Evolutionary conservation across 1,139 yeast species (phyloP), one percentile per base, ranked within the genome.

Genomic region (Yamadazyma friedrichii): DNA sequence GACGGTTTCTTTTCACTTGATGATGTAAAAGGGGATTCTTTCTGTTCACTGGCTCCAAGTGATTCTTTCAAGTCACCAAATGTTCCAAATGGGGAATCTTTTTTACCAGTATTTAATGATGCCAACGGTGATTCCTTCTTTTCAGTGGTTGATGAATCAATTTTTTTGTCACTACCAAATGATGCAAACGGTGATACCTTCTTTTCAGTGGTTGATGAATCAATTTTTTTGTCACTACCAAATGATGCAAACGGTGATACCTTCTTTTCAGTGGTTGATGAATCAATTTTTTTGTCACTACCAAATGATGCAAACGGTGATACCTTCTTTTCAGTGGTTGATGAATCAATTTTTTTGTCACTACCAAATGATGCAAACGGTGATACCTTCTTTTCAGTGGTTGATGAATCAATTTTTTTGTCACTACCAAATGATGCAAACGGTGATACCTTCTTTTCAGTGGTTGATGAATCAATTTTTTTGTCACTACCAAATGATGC

Each of bases 301-400:
- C 26, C 27, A 31, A 36, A 10, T 9, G 30, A 4, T 15, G 9
- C 37, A 33, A 37, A 37, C n/a, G 43, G 43, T 12, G 43, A 40
- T 13, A 15, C 35, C n/a, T 33, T 33, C 22, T 40, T 36, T 13
- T 33, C 27, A 15, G 12, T 40, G 8, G 16, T 39, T 15, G 46
- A 40, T 5, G 33, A 37, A 16, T 40, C 48, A 43, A 46, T 44
- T n/a, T 44, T 40, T 25, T 42, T 39, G 5, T 41, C 33, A 17
- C 30, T 10, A 32, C 26, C 27, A 3, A 33, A 33, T 8, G 36
- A 29, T 29, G 33, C 45, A 36, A 42, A 42, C 1, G 39, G 35
- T 11, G 43, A 34, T 15, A 17, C 34, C 11, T 15, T 35, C 17
- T 22, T 20, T 22, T 9, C 9, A 16, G 13, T n/a, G n/a, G n/a